A percentile compares a stretch with the other conserved stretches of the same genome.
Conservation (phyloP, 352 stramenopile species). For the Globisporangium iwayamae region DNA sequence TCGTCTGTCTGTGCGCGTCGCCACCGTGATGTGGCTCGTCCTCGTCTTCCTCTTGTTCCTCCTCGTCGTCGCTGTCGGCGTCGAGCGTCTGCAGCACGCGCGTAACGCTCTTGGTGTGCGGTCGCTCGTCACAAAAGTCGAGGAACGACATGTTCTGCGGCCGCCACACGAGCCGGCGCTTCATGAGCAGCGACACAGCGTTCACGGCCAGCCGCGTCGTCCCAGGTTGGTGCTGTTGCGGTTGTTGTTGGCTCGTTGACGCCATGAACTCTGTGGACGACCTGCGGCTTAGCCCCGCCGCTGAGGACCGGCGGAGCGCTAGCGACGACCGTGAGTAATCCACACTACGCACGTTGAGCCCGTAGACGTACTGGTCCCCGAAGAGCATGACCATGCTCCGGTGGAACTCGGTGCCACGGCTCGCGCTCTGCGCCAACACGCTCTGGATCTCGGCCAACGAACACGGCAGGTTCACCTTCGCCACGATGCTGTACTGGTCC, state of each 20-base stretch:
- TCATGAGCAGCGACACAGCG: conserved; percentile 51
- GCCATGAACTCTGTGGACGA: not conserved
- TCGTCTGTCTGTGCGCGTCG: not conserved
- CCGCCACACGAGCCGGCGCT: conserved; percentile 38
- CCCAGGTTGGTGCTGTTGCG: conserved; percentile 10
- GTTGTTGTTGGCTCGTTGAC: not conserved
- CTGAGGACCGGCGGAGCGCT: not conserved
- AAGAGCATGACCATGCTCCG: conserved; percentile 64
- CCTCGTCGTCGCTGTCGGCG: conserved; percentile 26
- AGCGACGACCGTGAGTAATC: conserved; percentile 23
- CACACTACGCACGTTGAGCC: conserved; percentile 35
- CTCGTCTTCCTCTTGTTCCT: conserved; percentile 19
- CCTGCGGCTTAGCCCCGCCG: not conserved
- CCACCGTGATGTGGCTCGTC: not conserved
- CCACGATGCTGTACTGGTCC: conserved; percentile 57
- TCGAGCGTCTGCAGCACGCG: conserved; percentile 62
- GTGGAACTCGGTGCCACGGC: conserved; percentile 38
- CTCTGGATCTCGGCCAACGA: conserved; percentile 58
- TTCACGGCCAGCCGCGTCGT: conserved; percentile 43
- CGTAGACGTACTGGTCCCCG: conserved; percentile 58
- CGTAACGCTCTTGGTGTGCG: conserved; percentile 49
- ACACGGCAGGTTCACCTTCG: conserved; percentile 53
- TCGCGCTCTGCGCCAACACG: conserved; percentile 46
- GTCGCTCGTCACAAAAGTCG: conserved; percentile 54
- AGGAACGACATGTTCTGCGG: conserved; percentile 55